Base-by-base conservation (phyloP, 2,329 filamentous ascomycete genomes). In the Diaporthe amygdali region DNA sequence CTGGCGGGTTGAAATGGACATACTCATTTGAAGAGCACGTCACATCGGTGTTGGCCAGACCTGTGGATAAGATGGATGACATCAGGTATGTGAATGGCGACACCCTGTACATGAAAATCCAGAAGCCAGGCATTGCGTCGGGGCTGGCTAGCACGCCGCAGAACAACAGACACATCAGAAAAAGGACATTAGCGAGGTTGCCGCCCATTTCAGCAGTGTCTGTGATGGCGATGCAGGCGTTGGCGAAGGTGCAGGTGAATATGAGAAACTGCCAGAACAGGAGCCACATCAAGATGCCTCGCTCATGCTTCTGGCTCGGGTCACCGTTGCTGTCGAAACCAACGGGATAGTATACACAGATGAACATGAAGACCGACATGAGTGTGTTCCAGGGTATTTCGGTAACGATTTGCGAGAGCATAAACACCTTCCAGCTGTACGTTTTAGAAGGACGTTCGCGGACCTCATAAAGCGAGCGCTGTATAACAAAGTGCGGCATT, bases 271-370 rank as follows among this genome's bases (percentile, higher is more conserved):
- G 84, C 77, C 91, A 87, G 49, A 95, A 84, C 76, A 94, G 90
- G 32, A 97, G 84, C 84, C 95, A 95, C 88, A 96, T 93, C 27
- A 96, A 88, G 0, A 85, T 92, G 12, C 94, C 93, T 37, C 94
- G 93, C 76, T 94, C 90, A 6, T 87, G 79, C 1, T 92, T 88
- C 73, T 90, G 84, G 72, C 87, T 87, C 5, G 90, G 89, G 20
- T 85, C 82, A 2, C 93, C 93, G 77, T 96, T 95, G 71, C 83
- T 82, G 80, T 94, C 90, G 12, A 96, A 87, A 2, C 93, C 94
- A 68, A 97, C 89, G 1, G 94, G 94, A 79, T 95, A 97, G 85
- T 97, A 97, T 89, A 93, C 96, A 79, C 87, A 91, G 77, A 94
- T 87, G 85, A 86, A 97, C 84, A 95, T 92, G 74, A 97, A 82